Conservation (phyloP, 2,329 filamentous ascomycete genomes). For the Sporothrix dimorphospora region DNA sequence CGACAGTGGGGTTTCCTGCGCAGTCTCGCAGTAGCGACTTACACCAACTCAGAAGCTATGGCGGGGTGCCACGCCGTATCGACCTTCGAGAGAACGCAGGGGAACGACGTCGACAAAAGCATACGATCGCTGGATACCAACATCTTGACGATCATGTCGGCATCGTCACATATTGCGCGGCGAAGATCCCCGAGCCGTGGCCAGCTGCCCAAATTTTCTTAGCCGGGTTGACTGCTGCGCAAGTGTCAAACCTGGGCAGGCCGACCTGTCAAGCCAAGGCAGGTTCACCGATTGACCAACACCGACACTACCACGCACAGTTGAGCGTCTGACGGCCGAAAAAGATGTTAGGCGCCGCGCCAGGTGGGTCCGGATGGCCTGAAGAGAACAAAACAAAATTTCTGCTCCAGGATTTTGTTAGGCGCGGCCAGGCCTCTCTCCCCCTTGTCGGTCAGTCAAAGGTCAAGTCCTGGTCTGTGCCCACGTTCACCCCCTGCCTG, state of each 20-base stretch:
- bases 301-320: not conserved
- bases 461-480: not conserved
- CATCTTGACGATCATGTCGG: conserved; percentile 3
- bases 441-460: not conserved
- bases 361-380: not conserved
- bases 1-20: not conserved
- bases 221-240: not conserved
- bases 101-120: not conserved
- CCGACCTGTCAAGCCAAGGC: not conserved
- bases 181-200: not conserved
- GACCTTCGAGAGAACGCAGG: not conserved
- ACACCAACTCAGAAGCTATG: not conserved
- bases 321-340: not conserved
- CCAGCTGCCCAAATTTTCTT: not conserved
- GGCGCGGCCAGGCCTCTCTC: not conserved
- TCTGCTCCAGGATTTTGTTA: not conserved
- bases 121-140: not conserved
- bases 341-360: not conserved
- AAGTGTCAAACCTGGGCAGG: not conserved
- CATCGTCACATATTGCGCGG: conserved; percentile 1
- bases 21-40: not conserved
- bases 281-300: conserved; percentile 12
- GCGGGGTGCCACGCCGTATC: not conserved
- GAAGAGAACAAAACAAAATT: not conserved
- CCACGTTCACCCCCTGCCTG: not conserved